phyloP scores from a whole-genome alignment of 768 basidiomycete genomes.

The Agaricus subrufescens region DNA sequence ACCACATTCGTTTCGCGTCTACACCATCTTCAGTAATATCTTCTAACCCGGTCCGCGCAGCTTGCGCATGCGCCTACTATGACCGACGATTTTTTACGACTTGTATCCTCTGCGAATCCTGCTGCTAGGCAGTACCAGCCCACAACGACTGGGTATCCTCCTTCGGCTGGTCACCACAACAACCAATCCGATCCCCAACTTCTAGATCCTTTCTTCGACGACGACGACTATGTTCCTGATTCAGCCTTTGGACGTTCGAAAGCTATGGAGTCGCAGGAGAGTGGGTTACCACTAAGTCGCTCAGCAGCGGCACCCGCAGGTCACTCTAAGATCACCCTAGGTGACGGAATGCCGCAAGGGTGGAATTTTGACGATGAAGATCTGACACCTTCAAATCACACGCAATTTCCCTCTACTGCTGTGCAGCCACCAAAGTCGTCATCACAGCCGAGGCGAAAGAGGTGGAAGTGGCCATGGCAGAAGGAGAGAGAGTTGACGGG shows the following conservation, averaged over 20 bases:
- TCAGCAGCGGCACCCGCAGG: constrained; percentile 62
- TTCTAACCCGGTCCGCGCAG: constrained; percentile 8
- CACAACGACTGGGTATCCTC: constrained; percentile 48
- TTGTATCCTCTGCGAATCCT: constrained; percentile 70
- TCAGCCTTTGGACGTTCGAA: constrained; percentile 55
- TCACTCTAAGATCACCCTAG: constrained; percentile 39
- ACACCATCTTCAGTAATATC: background rate
- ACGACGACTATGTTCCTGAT: constrained; percentile 70
- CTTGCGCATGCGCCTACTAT: constrained; percentile 25
- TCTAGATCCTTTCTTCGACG: constrained; percentile 88
- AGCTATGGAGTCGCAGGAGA: constrained; percentile 50
- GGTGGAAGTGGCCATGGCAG: constrained; percentile 85
- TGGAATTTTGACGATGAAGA: constrained; percentile 77
- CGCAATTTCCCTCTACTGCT: constrained; percentile 32
- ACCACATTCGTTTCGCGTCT: background rate
- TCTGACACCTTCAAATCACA: constrained; percentile 31
- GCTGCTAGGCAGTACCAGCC: constrained; percentile 49
- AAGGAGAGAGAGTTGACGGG: constrained; percentile 61
- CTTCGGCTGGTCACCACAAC: constrained; percentile 36
- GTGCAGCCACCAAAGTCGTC: constrained; percentile 15
- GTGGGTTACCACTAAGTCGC: constrained; percentile 53
- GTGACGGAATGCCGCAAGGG: constrained; percentile 50
- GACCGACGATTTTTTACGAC: constrained; percentile 70
- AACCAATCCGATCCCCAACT: constrained; percentile 39
- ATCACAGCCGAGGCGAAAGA: constrained; percentile 26